Evolutionary conservation across 1,284 basidiomycete species (phyloP), one percentile per base, ranked within the genome.

Genomic region (Ceratobasidium sp.): DNA sequence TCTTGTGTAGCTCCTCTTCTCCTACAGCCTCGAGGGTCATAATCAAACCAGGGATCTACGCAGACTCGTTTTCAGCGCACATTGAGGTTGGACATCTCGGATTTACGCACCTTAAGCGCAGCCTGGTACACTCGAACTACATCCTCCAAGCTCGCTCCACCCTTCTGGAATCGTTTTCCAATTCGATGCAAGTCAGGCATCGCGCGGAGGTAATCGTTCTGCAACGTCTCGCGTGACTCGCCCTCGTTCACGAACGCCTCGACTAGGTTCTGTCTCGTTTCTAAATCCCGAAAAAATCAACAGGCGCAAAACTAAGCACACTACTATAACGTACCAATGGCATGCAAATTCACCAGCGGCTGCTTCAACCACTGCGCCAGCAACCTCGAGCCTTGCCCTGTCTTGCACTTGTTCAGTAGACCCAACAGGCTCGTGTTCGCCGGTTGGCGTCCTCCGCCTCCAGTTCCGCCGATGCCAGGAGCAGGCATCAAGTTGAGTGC

Each of bases 121-220:
- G 96, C 95, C 84, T 99, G 97, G 84, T 98, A 99, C 0, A 98
- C 94, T 12, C 97, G 92, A 7, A 99, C 96, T 5, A 99, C 96
- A 81, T 99, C 97, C 83, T 99, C 97, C 7, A 99, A 89, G 0
- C 91, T 92, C 0, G 97, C 97, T 1, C 91, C 89, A 0, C 91
- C 90, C 81, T 94, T 94, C 84, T 96, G 94, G 86, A 99, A 97
- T 39, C 95, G 91, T 85, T 99, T 99, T 83, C 94, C 94, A 61
- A 99, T 91, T 7, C 98, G 92, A 81, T 95, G 95, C 85, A 99
- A 91, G 84, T 99, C 98, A 0, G 98, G 98, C 93, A 99, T 97
- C 42, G 91, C 85, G 82, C 94, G 95, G 81, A 99, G 88, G 82
- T 92, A 94, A 55, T 97, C 95, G 77, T 96, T 93, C 87, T 95